Evolutionary conservation across 495 filamentous ascomycete species (phyloP).

Genomic region (Cercophora samala): DNA sequence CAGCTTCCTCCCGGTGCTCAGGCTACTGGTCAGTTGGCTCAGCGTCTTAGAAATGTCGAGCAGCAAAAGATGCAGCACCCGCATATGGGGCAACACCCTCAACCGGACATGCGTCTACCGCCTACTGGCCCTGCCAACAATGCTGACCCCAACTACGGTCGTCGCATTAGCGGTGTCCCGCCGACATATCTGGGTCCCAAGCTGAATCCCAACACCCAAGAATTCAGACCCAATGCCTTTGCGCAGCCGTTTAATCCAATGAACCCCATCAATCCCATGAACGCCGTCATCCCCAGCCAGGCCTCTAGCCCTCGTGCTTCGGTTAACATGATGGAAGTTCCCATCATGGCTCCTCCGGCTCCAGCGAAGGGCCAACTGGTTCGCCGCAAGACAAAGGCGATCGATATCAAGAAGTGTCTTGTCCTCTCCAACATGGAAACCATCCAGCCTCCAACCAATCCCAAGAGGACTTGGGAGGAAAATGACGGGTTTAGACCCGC

Average conservation of each 20-base stretch:
- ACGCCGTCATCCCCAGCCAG: slow-evolving; percentile 44
- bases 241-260: slow-evolving; percentile 76
- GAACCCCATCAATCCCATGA: slow-evolving; percentile 17
- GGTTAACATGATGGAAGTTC: slow-evolving; percentile 43
- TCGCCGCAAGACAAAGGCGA: slow-evolving; percentile 59
- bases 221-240: slow-evolving; percentile 79
- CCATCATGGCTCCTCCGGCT: slow-evolving; percentile 42
- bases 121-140: slow-evolving; percentile 54
- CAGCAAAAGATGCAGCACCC: slow-evolving; percentile 42
- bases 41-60: slow-evolving; percentile 46
- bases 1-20: slow-evolving; percentile 30
- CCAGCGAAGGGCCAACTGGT: slow-evolving; percentile 54
- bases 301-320: slow-evolving; percentile 63
- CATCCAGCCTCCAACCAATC: slow-evolving; percentile 60
- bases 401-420: slow-evolving; percentile 51
- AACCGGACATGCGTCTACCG: slow-evolving; percentile 45
- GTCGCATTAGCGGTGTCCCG: slow-evolving; percentile 45
- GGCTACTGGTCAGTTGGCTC: slow-evolving; percentile 37
- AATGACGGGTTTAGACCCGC: slow-evolving; percentile 76
- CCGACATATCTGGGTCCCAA: slow-evolving; percentile 54
- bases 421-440: slow-evolving; percentile 69
- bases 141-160: slow-evolving; percentile 44
- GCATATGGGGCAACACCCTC: slow-evolving; percentile 36
- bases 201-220: slow-evolving; percentile 77
- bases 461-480: slow-evolving; percentile 55